Conservation (phyloP, 148 eudicot genomes). For the Polygonum aviculare region DNA sequence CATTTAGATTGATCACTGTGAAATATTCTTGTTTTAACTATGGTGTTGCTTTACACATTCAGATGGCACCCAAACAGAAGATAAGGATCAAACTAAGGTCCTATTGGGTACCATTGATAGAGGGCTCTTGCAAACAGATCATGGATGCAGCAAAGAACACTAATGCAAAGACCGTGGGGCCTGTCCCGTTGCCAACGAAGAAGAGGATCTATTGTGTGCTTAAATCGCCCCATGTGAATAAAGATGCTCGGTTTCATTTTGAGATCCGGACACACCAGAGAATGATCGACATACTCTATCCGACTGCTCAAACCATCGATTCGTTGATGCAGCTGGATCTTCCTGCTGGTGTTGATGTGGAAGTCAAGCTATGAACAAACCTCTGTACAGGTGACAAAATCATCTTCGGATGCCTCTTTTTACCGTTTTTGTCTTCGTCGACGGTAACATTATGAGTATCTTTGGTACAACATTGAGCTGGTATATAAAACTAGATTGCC, state of each 20-base stretch:
- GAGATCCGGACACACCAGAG: slow-evolving; percentile 97
- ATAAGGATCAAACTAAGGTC: slow-evolving; percentile 87
- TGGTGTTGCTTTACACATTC: slow-evolving; percentile 9
- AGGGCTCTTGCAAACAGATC: slow-evolving; percentile 95
- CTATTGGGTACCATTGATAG: slow-evolving; percentile 86
- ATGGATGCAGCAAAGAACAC: slow-evolving; percentile 83
- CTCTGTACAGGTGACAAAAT: too few species aligned
- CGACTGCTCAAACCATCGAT: slow-evolving; percentile 93
- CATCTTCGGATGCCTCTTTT: too few species aligned
- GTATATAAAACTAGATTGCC: too few species aligned
- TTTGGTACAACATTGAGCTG: too few species aligned
- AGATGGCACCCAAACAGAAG: slow-evolving; percentile 59
- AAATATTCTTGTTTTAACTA: neutral
- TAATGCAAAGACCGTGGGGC: slow-evolving; percentile 92
- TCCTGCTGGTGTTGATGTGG: slow-evolving; percentile 97
- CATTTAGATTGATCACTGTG: neutral
- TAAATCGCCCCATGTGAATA: slow-evolving; percentile 90
- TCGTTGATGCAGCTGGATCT: slow-evolving; percentile 94
- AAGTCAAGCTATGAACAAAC: slow-evolving; percentile 68
- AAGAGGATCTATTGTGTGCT: slow-evolving; percentile 74
- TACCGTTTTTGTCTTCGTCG: too few species aligned
- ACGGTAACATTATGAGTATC: too few species aligned
- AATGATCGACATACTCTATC: slow-evolving; percentile 79
- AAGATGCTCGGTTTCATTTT: slow-evolving; percentile 94
- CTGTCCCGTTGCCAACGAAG: slow-evolving; percentile 90